Percentiles rank a stretch among this genome's conserved stretches.
Evolutionary conservation across 148 eudicot species (phyloP).

Genomic region (Rheum nobile): DNA sequence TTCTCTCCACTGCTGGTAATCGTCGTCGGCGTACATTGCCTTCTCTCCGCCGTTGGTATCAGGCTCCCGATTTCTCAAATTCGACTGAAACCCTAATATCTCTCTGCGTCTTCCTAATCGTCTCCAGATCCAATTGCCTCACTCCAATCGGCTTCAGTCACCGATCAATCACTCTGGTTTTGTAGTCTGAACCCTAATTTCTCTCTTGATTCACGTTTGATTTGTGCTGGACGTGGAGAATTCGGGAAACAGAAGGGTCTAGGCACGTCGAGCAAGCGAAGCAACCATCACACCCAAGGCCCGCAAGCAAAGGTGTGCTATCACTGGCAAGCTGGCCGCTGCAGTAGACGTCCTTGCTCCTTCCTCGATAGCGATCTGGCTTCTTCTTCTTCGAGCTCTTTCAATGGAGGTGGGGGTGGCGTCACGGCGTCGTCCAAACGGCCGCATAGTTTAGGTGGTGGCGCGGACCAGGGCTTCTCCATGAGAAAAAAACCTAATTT

Average conservation of each 20-base stretch:
- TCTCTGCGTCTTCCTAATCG: not conserved
- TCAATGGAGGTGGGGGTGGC: conserved; percentile 19
- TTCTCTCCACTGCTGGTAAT: too few relatives aligned
- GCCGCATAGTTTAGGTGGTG: conserved; percentile 36
- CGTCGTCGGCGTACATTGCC: not conserved
- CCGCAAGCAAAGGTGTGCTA: conserved; percentile 42
- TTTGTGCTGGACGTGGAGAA: conserved; percentile 44
- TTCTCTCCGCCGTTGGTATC: not conserved
- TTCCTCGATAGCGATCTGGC: conserved; percentile 67
- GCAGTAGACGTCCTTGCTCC: conserved; percentile 46
- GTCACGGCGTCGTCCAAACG: conserved; percentile 33
- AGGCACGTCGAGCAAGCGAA: conserved; percentile 25
- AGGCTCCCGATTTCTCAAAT: not conserved
- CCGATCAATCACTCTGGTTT: not conserved
- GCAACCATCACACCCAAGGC: conserved; percentile 4
- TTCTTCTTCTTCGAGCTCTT: conserved; percentile 20
- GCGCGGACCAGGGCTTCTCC: conserved; percentile 50
- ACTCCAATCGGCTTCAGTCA: not conserved
- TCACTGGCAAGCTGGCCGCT: conserved; percentile 73
- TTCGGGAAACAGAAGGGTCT: conserved; percentile 57
- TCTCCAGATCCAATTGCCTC: not conserved
- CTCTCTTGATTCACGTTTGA: not conserved
- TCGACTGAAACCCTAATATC: not conserved
- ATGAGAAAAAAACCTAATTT: conserved; percentile 52
- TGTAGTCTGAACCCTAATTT: not conserved